Evolutionary conservation across 75 land plant genomes (phyloP).

Genomic region (Pinus taeda): DNA sequence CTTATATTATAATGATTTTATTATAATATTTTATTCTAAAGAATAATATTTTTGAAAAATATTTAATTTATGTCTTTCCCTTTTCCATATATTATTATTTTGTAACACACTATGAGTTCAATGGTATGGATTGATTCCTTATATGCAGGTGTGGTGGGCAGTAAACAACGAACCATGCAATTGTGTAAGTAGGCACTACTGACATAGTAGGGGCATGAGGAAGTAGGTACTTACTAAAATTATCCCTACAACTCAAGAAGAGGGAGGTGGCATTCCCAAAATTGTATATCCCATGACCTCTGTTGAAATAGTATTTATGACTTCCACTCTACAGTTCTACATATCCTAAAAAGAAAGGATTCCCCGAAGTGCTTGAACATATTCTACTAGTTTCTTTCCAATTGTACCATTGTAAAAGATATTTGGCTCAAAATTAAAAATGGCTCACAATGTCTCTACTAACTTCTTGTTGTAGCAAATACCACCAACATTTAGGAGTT

Average conservation of each 20-base stretch:
- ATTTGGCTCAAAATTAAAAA: constrained; percentile 64
- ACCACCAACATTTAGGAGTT: constrained; percentile 55
- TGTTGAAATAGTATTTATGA: constrained; percentile 50
- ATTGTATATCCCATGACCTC: constrained; percentile 73
- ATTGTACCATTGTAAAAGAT: constrained; percentile 74
- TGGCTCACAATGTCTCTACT: constrained; percentile 44
- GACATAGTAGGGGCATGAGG: neutral
- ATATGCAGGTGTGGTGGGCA: neutral
- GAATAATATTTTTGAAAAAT: too few species aligned
- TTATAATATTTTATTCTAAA: too few species aligned
- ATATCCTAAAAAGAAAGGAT: constrained; percentile 78
- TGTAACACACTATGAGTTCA: neutral
- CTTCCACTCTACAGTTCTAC: constrained; percentile 50
- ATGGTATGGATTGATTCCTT: neutral
- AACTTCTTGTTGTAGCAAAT: constrained; percentile 58
- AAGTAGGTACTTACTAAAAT: constrained; percentile 39
- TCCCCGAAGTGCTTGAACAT: constrained; percentile 73
- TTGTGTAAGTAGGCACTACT: neutral
- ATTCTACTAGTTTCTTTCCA: constrained; percentile 67
- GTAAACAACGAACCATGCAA: neutral
- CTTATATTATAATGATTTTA: too few species aligned
- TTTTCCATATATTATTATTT: too few species aligned
- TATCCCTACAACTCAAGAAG: constrained; percentile 77
- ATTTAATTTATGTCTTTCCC: too few species aligned
- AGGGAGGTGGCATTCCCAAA: constrained; percentile 91